A percentile compares a stretch with the other conserved stretches of the same genome.
These are phyloP conservation scores for Hypoxylon sp. DNA, from an alignment of 2,329 filamentous ascomycete species.

Conservation along the genomic window DNA sequence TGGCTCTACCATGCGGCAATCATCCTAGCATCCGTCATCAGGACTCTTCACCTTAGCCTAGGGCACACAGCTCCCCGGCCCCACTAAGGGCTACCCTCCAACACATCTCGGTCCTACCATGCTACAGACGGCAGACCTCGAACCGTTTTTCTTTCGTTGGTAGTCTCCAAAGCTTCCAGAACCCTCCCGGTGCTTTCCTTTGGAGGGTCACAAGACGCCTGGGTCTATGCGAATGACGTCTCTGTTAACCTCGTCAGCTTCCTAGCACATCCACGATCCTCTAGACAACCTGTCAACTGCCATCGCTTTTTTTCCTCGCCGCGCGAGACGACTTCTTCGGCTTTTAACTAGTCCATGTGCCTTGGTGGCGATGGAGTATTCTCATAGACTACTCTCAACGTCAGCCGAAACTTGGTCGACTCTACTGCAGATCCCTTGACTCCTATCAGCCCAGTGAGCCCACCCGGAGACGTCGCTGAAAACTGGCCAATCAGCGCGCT, in stretches of 20 bases:
- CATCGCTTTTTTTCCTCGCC: conserved; percentile 16
- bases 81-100: conserved; percentile 29
- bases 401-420: conserved; percentile 28
- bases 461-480: conserved; percentile 11
- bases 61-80: conserved; percentile 11
- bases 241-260: conserved; percentile 25
- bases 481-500: conserved; percentile 25
- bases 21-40: conserved; percentile 10
- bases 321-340: conserved; percentile 24
- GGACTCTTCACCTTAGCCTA: conserved; percentile 5
- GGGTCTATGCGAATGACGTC: conserved; percentile 32
- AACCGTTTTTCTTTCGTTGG: conserved; percentile 16
- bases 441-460: conserved; percentile 34
- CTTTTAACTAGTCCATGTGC: conserved; percentile 13
- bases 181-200: conserved; percentile 23
- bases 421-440: conserved; percentile 30
- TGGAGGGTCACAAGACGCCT: conserved; percentile 34
- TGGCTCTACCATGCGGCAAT: conserved; percentile 25
- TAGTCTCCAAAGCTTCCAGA: conserved; percentile 19
- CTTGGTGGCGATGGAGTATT: conserved; percentile 19
- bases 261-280: conserved; percentile 11
- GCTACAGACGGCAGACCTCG: conserved; percentile 22
- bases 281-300: conserved; percentile 26
- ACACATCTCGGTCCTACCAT: conserved; percentile 16
- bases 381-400: conserved; percentile 21